Evolutionary conservation across 345 rosid genomes (phyloP), one percentile per base, ranked within the genome.

Genomic region (Carallia pectinifolia): DNA sequence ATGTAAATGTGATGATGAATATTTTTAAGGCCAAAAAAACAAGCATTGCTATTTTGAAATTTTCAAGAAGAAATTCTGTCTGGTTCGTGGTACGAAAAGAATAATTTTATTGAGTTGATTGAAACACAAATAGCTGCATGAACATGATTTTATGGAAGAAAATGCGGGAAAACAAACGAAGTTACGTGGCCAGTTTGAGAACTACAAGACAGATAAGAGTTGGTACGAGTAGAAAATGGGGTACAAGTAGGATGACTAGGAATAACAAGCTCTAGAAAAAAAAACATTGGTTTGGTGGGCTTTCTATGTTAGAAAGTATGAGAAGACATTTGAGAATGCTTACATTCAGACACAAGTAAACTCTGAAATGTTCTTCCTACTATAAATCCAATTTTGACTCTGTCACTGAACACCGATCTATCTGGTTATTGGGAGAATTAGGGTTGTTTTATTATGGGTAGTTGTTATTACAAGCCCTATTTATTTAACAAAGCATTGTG

Each of bases 151-250:
- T 17, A 54, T 4, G n/a, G 50, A 12, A 10, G 4, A 44, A 44
- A 44, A 44, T 3, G 50, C 48, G 8, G 23, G 23, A 52, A 54
- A 37, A 66, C 48, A 31, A 66, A 58, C 23, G 56, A 23, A 37
- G 27, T 5, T 15, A 53, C 34, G 27, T 23, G 52, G 10, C 29
- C 8, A 27, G 15, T 56, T 27, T 1, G 52, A 4, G 2, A 36
- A 37, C 18, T 61, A 37, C 12, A 47, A 47, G 64, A 69, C 72
- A 59, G 47, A 44, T 33, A 40, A 52, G 47, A 19, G 36, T 12
- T 16, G 10, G 16, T 9, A 18, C 16, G 38, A 2, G 53, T 59
- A 58, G 64, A 68, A 59, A 40, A n/a, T 66, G 47, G 69, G 47
- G 2, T 37, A 12, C 61, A 1, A 44, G 10, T 66, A 3, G 69